phyloP scores from a whole-genome alignment of 179 eudicot species.

The Drosera spatulata region DNA sequence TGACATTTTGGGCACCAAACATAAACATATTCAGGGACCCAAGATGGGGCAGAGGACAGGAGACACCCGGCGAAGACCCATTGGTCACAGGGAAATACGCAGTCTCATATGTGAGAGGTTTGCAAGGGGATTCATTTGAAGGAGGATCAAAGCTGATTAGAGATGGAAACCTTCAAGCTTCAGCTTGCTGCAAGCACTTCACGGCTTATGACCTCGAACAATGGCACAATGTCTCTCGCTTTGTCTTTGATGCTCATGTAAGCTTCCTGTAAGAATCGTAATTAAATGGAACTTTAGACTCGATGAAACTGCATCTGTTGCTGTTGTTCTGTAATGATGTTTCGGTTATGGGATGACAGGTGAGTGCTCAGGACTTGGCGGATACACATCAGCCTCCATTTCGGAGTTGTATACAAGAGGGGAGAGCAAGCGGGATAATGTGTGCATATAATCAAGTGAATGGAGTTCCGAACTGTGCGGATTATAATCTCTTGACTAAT shows the following conservation, averaged over 20 bases:
- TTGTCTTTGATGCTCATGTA: slow-evolving; percentile 58
- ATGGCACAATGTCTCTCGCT: slow-evolving; percentile 59
- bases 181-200: slow-evolving; percentile 82
- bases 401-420: slow-evolving; percentile 64
- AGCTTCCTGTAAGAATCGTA: too few relatives aligned
- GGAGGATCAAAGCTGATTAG: slow-evolving; percentile 25
- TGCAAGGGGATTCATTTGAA: slow-evolving; percentile 17
- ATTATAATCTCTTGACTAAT: slow-evolving; percentile 27
- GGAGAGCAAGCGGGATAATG: slow-evolving; percentile 66
- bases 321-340: too few relatives aligned
- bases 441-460: slow-evolving; percentile 60
- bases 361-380: slow-evolving; percentile 57
- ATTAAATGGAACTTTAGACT: too few relatives aligned
- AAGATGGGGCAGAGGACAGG: slow-evolving; percentile 85
- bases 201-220: slow-evolving; percentile 71
- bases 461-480: slow-evolving; percentile 66
- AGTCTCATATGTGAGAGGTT: slow-evolving; percentile 40
- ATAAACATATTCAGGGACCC: slow-evolving; percentile 76
- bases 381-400: slow-evolving; percentile 70
- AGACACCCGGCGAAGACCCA: slow-evolving; percentile 87
- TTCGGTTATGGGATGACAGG: slow-evolving; percentile 17
- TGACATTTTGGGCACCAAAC: slow-evolving; percentile 72
- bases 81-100: slow-evolving; percentile 42
- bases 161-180: slow-evolving; percentile 47
- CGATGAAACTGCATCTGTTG: too few relatives aligned